Conservation (phyloP, 495 filamentous ascomycete genomes). For the Neurospora sp. region DNA sequence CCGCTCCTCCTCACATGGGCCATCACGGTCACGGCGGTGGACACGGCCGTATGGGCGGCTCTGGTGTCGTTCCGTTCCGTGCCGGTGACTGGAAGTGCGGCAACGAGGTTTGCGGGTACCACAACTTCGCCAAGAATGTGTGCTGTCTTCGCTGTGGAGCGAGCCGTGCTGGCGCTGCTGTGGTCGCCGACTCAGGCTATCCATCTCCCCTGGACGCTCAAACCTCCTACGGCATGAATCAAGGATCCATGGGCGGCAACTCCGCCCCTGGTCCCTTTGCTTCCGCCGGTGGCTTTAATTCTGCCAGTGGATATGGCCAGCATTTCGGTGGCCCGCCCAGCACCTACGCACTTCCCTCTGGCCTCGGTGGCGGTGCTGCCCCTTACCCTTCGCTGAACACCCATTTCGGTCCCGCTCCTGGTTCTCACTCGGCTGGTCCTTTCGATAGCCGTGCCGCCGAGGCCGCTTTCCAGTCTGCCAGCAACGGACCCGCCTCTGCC, state of each 20-base stretch:
- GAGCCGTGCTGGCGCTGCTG: conserved; percentile 82
- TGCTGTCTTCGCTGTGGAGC: conserved; percentile 94
- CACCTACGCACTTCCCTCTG: conserved; percentile 86
- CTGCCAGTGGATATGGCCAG: conserved; percentile 68
- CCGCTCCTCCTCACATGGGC: conserved; percentile 69
- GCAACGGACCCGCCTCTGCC: conserved; percentile 58
- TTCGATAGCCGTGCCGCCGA: conserved; percentile 92
- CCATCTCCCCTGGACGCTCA: conserved; percentile 83
- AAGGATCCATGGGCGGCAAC: conserved; percentile 73
- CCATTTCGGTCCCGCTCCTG: conserved; percentile 58
- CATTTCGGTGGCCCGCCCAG: conserved; percentile 82
- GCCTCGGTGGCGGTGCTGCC: conserved; percentile 65
- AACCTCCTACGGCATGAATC: conserved; percentile 64
- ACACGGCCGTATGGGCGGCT: conserved; percentile 58
- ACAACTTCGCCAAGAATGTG: conserved; percentile 99
- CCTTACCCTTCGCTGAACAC: conserved; percentile 80
- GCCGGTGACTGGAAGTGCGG: conserved; percentile 99
- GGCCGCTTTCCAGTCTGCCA: conserved; percentile 80
- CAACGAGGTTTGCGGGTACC: conserved; percentile 93
- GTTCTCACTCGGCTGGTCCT: conserved; percentile 71
- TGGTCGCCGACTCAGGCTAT: conserved; percentile 89
- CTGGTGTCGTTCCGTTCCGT: conserved; percentile 90
- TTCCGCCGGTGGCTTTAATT: conserved; percentile 58
- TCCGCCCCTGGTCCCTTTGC: conserved; percentile 77
- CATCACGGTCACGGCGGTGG: conserved; percentile 70